Evolutionary conservation across 495 filamentous ascomycete species (phyloP), one percentile per base, ranked within the genome.

Genomic region (Trichocladium uniseriatum): DNA sequence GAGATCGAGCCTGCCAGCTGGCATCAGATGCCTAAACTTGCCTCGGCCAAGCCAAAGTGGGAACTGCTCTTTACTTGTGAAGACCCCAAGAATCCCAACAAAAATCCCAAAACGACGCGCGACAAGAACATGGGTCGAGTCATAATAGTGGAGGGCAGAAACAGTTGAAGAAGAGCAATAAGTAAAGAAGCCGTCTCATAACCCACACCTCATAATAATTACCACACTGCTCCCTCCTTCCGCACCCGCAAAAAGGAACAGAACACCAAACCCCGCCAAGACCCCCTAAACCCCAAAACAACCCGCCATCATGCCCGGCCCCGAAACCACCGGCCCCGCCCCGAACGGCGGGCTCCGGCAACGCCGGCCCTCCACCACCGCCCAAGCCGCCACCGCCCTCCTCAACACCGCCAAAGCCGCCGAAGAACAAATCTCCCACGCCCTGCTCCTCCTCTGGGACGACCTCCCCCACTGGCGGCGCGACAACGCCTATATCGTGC

Each of bases 391-490:
- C 50, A 31, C 69, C 13, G 21, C 53, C 42, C 5, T 32, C 31
- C 31, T 32, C 31, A 2, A 2, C 31, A 24, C 54, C 7, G 66
- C 63, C 31, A 31, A 62, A 10, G 52, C 41, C 28, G 38, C 60
- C 38, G 65, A 65, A n/a, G n/a, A 38, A 43, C 58, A 28, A 59
- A 58, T 29, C 36, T 63, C n/a, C 52, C 38, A 52, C 6, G 55
- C 60, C 1, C 51, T 69, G 10, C 59, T 67, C 16, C 36, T 69
- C 5, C 53, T 59, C 36, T 74, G 68, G 67, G 66, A 73, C 53
- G 69, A 73, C 28, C 64, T 74, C 11, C 63, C 65, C 13, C 29
- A 54, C 32, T 74, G 71, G 71, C 68, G 68, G 24, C 67, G 68
- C 45, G 69, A 74, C 57, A 74, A 74, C 62, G 53, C 60, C 49